phyloP scores from a whole-genome alignment of 257 asterid species.

The Solanum corneliomulleri region DNA sequence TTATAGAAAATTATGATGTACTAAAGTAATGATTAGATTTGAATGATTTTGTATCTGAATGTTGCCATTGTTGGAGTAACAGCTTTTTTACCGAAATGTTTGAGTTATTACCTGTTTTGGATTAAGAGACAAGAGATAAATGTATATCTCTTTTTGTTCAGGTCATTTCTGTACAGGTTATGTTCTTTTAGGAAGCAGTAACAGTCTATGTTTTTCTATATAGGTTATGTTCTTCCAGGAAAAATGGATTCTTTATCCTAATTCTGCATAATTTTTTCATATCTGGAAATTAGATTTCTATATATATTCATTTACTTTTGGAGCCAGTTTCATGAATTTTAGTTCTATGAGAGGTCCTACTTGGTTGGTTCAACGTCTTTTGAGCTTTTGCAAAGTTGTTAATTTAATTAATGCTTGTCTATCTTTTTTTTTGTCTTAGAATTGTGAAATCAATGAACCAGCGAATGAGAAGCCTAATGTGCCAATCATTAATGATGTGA shows the following conservation, averaged over 20 bases:
- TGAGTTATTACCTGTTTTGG: not conserved
- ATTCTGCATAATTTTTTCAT: not conserved
- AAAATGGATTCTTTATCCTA: not conserved
- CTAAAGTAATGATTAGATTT: not conserved
- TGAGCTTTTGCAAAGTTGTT: not conserved
- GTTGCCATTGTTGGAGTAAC: not conserved
- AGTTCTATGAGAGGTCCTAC: not conserved
- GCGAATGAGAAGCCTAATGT: constrained; percentile 61
- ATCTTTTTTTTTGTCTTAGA: constrained; percentile 25
- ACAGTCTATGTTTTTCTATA: not conserved
- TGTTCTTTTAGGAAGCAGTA: not conserved
- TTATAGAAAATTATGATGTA: not conserved
- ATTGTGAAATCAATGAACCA: constrained; percentile 49
- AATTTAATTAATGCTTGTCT: not conserved
- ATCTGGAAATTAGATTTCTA: not conserved
- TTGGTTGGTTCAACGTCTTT: not conserved
- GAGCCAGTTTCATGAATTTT: not conserved
- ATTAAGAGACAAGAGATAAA: not conserved
- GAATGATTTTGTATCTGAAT: not conserved
- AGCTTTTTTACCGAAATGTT: not conserved
- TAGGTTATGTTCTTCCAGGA: not conserved
- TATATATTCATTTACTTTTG: not conserved
- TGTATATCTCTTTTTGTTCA: not conserved
- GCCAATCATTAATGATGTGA: constrained; percentile 54
- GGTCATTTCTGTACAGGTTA: not conserved